A percentile compares a stretch with the other conserved stretches of the same genome.
Evolutionary conservation across 768 basidiomycete species (phyloP).

Genomic region (Termitomyces sp.): DNA sequence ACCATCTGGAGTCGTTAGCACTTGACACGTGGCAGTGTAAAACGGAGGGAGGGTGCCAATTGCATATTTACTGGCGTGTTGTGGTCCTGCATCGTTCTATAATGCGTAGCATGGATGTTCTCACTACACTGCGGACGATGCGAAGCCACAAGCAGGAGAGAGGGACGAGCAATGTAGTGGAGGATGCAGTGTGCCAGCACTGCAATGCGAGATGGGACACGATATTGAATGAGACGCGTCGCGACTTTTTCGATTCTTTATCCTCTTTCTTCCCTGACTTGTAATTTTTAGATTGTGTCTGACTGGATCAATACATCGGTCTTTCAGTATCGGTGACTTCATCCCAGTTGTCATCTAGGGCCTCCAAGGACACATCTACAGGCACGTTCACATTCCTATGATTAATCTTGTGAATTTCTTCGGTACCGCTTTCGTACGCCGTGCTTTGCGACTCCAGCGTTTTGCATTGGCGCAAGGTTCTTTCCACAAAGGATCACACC

Average conservation of each 20-base stretch:
- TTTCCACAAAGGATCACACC: neutral
- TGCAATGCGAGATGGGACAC: constrained; percentile 20
- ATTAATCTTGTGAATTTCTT: no score
- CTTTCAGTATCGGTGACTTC: neutral
- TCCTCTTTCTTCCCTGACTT: constrained; percentile 19
- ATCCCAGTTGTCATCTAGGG: neutral
- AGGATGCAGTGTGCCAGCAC: constrained; percentile 18
- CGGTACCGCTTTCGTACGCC: neutral
- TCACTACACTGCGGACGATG: constrained; percentile 17
- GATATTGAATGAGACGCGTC: constrained; percentile 16
- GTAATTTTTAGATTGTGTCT: constrained; percentile 8
- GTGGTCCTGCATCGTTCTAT: constrained; percentile 17
- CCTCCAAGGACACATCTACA: neutral
- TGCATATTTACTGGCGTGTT: constrained; percentile 19
- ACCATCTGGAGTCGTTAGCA: constrained; percentile 14
- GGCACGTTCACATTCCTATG: neutral
- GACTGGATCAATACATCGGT: neutral
- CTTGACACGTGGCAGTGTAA: constrained; percentile 19
- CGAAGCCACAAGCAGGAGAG: constrained; percentile 17
- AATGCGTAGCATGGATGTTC: constrained; percentile 17
- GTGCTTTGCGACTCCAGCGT: no score
- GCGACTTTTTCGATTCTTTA: constrained; percentile 18
- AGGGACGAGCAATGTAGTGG: constrained; percentile 16
- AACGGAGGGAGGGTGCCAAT: constrained; percentile 13
- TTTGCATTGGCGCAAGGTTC: neutral